These are phyloP conservation scores for Chaetomium sp. DNA, from an alignment of 2,329 filamentous ascomycete species.

Conservation along the genomic window DNA sequence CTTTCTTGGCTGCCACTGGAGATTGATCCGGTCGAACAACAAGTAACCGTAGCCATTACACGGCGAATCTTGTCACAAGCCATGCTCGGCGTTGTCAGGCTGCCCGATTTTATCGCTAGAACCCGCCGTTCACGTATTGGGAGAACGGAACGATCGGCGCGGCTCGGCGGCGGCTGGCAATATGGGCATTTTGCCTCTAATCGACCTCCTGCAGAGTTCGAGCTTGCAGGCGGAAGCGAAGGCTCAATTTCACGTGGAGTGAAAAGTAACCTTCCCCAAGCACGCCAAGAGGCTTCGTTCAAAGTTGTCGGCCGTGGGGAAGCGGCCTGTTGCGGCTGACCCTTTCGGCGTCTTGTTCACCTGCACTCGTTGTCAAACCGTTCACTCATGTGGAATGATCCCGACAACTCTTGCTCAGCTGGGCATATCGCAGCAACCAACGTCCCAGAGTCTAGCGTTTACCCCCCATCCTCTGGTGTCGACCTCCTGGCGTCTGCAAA, in stretches of 20 bases:
- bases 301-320: constrained; percentile 7
- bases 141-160: constrained; percentile 11
- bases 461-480: not conserved
- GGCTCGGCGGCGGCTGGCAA: constrained; percentile 20
- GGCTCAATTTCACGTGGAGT: constrained; percentile 1
- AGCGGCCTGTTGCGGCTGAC: not conserved
- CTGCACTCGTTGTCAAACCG: not conserved
- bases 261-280: constrained; percentile 1
- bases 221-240: constrained; percentile 14
- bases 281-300: constrained; percentile 12
- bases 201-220: not conserved
- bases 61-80: constrained; percentile 17
- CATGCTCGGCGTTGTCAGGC: too few species aligned
- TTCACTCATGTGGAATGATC: constrained; percentile 17
- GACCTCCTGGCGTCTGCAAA: too few species aligned
- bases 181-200: constrained; percentile 22
- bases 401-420: too few species aligned
- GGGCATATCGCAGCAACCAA: not conserved
- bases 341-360: not conserved
- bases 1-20: constrained; percentile 7
- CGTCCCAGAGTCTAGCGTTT: not conserved
- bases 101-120: constrained; percentile 1
- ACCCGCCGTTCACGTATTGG: constrained; percentile 5
- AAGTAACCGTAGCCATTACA: constrained; percentile 11
- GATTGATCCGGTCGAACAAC: constrained; percentile 5